Evolutionary conservation across 1,139 yeast species (phyloP).

Genomic region (Magnusiomyces tetraspermus): DNA sequence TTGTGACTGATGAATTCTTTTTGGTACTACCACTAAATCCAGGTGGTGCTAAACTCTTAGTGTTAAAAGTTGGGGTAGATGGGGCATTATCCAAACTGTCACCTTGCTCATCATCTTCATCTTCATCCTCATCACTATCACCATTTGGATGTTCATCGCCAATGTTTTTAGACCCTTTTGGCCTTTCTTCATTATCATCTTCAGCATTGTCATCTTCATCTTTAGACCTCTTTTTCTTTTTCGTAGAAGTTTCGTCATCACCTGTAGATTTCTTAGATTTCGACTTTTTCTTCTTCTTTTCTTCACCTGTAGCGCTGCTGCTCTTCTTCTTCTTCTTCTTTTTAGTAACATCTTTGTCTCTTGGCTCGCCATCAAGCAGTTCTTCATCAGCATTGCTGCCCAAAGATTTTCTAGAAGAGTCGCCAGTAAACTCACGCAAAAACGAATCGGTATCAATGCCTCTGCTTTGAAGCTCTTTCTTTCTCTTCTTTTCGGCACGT

Average conservation of each 20-base stretch:
- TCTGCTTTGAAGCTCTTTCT: slow-evolving; percentile 55
- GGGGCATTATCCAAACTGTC: neutral
- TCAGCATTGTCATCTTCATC: too few relatives aligned
- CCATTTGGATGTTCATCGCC: neutral
- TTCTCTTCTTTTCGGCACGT: slow-evolving; percentile 73
- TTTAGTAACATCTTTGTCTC: neutral
- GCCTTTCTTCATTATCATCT: slow-evolving; percentile 1
- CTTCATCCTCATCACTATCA: neutral
- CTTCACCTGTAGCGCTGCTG: neutral
- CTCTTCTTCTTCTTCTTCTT: slow-evolving; percentile 3
- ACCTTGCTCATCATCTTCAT: neutral
- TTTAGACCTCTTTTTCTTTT: neutral
- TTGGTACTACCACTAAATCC: neutral
- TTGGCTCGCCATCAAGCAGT: neutral
- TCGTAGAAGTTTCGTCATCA: neutral
- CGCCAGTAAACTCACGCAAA: slow-evolving; percentile 55
- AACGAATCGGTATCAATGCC: slow-evolving; percentile 46
- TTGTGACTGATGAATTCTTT: too few relatives aligned
- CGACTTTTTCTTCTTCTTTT: slow-evolving; percentile 8
- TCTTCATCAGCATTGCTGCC: too few relatives aligned
- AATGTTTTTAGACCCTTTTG: neutral
- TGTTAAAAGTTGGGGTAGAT: neutral
- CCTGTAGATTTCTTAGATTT: neutral
- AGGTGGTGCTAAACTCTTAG: neutral
- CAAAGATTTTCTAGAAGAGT: neutral